phyloP scores from a whole-genome alignment of 345 rosid species.

The Syzygium jambos region DNA sequence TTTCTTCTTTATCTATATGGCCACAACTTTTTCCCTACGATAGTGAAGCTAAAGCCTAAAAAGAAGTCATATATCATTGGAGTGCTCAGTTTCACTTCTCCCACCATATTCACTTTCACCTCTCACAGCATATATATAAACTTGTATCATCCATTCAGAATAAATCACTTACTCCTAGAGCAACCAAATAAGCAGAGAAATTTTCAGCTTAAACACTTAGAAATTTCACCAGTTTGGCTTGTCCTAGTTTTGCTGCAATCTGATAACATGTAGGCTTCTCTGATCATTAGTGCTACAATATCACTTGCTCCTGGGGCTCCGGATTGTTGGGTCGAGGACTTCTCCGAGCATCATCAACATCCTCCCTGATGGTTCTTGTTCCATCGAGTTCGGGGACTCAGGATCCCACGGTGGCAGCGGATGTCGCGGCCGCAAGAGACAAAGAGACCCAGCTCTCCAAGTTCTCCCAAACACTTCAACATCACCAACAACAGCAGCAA shows the following conservation, averaged over 20 bases:
- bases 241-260: background rate
- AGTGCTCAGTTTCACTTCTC: background rate
- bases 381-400: background rate
- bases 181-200: background rate
- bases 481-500: background rate
- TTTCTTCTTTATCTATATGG: background rate
- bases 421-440: background rate
- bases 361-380: background rate
- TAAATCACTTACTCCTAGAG: background rate
- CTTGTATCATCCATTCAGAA: background rate
- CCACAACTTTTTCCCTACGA: background rate
- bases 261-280: conserved; percentile 23
- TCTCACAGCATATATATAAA: background rate
- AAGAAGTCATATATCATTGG: background rate
- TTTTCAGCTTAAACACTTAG: background rate
- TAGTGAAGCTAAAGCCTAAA: background rate
- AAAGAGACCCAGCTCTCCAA: conserved; percentile 12
- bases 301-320: conserved; percentile 6
- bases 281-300: conserved; percentile 2
- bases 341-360: background rate
- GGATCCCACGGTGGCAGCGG: background rate
- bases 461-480: conserved; percentile 98
- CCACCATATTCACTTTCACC: background rate
- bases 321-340: background rate
- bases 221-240: background rate